These are phyloP conservation scores for Aspergillus pseudoterreus DNA, from an alignment of 2,329 filamentous ascomycete species.

Conservation along the genomic window DNA sequence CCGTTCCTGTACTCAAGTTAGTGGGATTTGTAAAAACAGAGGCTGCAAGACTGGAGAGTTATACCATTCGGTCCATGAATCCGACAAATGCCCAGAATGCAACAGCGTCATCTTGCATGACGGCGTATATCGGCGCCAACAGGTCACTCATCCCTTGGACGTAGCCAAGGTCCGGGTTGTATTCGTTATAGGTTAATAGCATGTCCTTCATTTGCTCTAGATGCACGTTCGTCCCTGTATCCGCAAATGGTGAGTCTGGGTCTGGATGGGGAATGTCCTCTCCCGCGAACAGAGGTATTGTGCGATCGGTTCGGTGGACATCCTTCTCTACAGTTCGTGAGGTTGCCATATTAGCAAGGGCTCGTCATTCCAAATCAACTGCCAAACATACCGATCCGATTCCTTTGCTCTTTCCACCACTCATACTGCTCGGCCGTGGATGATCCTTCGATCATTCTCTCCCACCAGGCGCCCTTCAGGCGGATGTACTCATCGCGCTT, in stretches of 20 bases:
- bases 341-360: constrained; percentile 28
- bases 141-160: constrained; percentile 99
- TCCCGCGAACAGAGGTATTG: constrained; percentile 89
- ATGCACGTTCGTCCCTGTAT: constrained; percentile 91
- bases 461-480: constrained; percentile 95
- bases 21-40: neutral
- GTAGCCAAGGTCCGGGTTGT: constrained; percentile 91
- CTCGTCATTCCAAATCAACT: neutral
- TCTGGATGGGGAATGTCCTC: constrained; percentile 97
- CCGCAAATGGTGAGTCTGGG: constrained; percentile 89
- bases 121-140: constrained; percentile 90
- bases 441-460: constrained; percentile 77
- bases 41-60: neutral
- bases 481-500: constrained; percentile 90
- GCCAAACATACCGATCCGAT: constrained; percentile 72
- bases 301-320: constrained; percentile 93
- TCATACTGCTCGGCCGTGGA: constrained; percentile 79
- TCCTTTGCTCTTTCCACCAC: constrained; percentile 94
- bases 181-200: constrained; percentile 97
- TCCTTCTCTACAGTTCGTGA: constrained; percentile 73
- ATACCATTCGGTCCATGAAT: constrained; percentile 92
- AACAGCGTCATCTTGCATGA: constrained; percentile 93
- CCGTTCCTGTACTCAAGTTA: constrained; percentile 56
- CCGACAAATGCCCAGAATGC: constrained; percentile 95
- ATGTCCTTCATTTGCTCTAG: constrained; percentile 99